Base-by-base conservation (phyloP, 192 early-diverging fungal genomes). In the Coemansia javaensis region DNA sequence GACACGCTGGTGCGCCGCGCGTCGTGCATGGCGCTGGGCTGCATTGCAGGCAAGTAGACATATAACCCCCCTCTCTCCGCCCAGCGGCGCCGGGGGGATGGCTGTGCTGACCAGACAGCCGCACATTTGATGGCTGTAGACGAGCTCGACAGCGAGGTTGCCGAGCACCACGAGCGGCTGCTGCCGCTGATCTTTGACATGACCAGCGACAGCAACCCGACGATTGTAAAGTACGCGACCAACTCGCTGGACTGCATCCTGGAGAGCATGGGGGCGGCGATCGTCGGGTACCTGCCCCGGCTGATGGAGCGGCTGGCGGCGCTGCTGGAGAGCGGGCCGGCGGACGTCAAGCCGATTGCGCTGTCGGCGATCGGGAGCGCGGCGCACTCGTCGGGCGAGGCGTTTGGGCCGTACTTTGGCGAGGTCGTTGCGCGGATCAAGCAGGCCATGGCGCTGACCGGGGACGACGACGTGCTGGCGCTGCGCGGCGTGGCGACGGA, bases 171-270 rank as follows among this genome's bases (percentile, higher is more conserved):
- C 56, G 81, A 87, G 25, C 82, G 77, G 28, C 75, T 96, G 20
- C 48, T 96, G 60, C 93, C 93, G 11, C 45, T 94, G 28, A 82
- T 96, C 32, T 91, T 96, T 43, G 78, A 78, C 47, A 75, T 96
- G 36, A 81, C 89, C 77, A 83, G 82, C 57, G 93, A 93, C 45
- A 62, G 80, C 41, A 80, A 83, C 52, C 58, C 77, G 17, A 80
- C 84, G 17, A 83, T 90, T 47, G 81, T 88, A 47, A 84, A 83
- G 63, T 81, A 90, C 32, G 86, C 93, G 8, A 80, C 83, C 42
- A 88, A 84, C 45, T 86, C 93, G 27, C 66, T 96, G 46, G 91
- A 96, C 54, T 83, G 85, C n/a, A 90, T 96, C 40, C 63, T 94
- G 7, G 91, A 91, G 61, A 86, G 87, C 31, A 62, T 96, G 47